These are phyloP conservation scores for Solanum stenotomum DNA, from an alignment of 257 asterid genomes.

Conservation along the genomic window DNA sequence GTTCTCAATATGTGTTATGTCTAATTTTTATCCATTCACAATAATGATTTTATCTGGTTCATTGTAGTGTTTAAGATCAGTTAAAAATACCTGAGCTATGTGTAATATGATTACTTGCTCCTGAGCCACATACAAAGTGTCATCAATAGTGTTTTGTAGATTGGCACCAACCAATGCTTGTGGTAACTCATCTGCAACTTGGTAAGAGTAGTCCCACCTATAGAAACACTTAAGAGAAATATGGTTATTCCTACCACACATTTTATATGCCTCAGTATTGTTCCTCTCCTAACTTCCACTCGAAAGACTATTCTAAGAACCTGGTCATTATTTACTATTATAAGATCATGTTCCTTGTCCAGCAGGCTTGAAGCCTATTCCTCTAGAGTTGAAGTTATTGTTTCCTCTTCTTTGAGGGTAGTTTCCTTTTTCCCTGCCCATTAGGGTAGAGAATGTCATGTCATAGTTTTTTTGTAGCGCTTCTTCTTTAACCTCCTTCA, in stretches of 20 bases:
- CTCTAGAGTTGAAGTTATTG: background rate
- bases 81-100: background rate
- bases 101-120: background rate
- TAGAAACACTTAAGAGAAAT: background rate
- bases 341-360: background rate
- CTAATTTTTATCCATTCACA: background rate
- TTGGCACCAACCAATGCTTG: background rate
- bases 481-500: background rate
- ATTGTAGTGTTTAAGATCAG: too few relatives aligned
- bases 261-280: background rate
- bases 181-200: background rate
- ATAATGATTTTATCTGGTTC: background rate
- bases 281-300: background rate
- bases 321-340: too few relatives aligned
- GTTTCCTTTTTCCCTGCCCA: background rate
- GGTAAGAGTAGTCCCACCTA: background rate
- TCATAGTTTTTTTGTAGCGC: background rate
- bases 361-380: background rate
- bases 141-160: background rate
- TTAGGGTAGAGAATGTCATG: background rate
- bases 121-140: background rate
- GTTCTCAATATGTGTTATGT: background rate
- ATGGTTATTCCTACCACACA: background rate
- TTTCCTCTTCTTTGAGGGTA: background rate
- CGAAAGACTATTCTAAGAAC: background rate